Conservation (phyloP, 306 rosid genomes). For the Rosa lucieae region DNA sequence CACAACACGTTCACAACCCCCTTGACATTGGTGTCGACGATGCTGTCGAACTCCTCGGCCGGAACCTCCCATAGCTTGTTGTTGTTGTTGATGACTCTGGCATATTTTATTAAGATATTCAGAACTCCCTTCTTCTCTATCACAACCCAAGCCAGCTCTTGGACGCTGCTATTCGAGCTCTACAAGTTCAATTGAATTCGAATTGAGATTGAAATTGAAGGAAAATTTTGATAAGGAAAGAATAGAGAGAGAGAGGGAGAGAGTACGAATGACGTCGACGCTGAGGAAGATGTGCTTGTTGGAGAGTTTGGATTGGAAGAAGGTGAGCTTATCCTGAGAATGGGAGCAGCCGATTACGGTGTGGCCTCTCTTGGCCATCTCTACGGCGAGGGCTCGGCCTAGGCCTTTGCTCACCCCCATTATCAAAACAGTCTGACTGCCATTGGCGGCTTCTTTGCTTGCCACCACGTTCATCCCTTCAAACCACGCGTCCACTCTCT, state of each 20-base stretch:
- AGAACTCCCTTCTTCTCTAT: constrained; percentile 56
- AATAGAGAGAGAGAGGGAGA: neutral
- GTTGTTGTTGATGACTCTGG: constrained; percentile 80
- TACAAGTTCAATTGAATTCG: neutral
- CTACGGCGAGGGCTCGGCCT: constrained; percentile 70
- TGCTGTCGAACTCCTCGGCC: constrained; percentile 62
- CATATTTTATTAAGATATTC: constrained; percentile 75
- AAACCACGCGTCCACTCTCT: too few relatives aligned
- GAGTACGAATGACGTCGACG: constrained; percentile 50
- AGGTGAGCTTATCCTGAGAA: constrained; percentile 55
- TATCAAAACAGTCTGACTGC: constrained; percentile 49
- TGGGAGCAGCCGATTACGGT: constrained; percentile 77
- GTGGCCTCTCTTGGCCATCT: constrained; percentile 75
- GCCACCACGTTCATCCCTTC: constrained; percentile 9
- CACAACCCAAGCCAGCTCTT: constrained; percentile 56
- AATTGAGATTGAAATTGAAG: neutral
- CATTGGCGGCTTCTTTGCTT: constrained; percentile 16
- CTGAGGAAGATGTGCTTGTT: constrained; percentile 53
- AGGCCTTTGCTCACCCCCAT: constrained; percentile 81
- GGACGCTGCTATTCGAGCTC: constrained; percentile 55
- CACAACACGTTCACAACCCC: constrained; percentile 74
- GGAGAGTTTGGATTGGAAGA: constrained; percentile 54
- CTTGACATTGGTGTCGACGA: constrained; percentile 74
- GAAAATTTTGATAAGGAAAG: too few relatives aligned
- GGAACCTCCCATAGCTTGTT: constrained; percentile 90